Evolutionary conservation across 2,329 filamentous ascomycete species (phyloP).

Genomic region (Rhynchosporium graminicola): DNA sequence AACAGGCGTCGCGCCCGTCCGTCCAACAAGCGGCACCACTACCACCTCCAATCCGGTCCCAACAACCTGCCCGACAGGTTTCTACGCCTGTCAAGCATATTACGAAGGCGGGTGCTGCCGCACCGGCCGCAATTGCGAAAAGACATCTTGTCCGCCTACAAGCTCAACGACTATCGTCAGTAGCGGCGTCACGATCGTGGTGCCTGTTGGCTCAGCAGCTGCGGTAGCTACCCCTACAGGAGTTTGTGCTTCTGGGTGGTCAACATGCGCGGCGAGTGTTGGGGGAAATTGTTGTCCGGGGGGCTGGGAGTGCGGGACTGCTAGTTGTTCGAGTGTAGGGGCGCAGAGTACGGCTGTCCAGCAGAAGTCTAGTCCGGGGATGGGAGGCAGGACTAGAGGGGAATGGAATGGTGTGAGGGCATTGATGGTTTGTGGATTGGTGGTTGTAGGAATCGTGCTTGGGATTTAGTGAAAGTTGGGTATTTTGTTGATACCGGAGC

Average conservation of each 20-base stretch:
- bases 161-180: constrained; percentile 65
- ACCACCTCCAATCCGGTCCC: constrained; percentile 26
- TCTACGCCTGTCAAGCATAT: constrained; percentile 84
- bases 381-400: background rate
- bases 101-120: constrained; percentile 85
- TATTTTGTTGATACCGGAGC: background rate
- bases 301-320: constrained; percentile 72
- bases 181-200: constrained; percentile 69
- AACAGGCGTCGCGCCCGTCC: constrained; percentile 48
- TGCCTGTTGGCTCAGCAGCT: constrained; percentile 54
- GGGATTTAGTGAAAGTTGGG: constrained; percentile 10
- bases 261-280: constrained; percentile 62
- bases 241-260: constrained; percentile 80
- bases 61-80: constrained; percentile 77
- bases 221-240: constrained; percentile 42
- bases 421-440: constrained; percentile 11
- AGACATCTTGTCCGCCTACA: constrained; percentile 71
- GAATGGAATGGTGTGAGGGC: background rate
- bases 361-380: constrained; percentile 33
- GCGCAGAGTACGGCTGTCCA: constrained; percentile 51
- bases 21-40: constrained; percentile 48
- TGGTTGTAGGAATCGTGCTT: constrained; percentile 15
- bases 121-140: constrained; percentile 81
- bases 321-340: constrained; percentile 65
- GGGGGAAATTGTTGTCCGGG: constrained; percentile 82